Base-by-base conservation (phyloP, 306 rosid genomes). In the Ziziphus jujuba region DNA sequence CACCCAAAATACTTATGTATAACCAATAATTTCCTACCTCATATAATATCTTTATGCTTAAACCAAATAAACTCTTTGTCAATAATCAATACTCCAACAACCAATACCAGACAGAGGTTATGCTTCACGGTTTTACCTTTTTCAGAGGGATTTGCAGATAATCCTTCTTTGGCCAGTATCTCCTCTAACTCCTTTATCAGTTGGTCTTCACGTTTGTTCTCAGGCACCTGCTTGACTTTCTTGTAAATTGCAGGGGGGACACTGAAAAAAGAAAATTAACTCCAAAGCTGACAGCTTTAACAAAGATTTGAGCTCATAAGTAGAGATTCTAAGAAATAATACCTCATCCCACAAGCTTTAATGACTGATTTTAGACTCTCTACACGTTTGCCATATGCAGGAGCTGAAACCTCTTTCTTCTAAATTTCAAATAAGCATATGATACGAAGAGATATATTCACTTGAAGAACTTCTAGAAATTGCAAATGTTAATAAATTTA, bases 341-440 rank as follows among this genome's bases (percentile, higher is more conserved):
- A 88, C 98, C 98, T 80, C 98, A 93, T 86, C 70, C 98, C 98
- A 77, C 97, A 90, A 13, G 90, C 87, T 85, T 93, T 93, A 83
- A 93, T 90, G 69, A 93, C 84, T 51, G 98, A 87, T 78, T 91
- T 88, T 71, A 93, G 79, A 68, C 77, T 78, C 84, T 93, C 98
- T 84, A 93, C 98, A 6, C 63, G 95, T 82, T 88, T 93, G 38
- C 97, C 91, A 72, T 90, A 84, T 54, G 78, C 86, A 56, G 92
- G 77, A 69, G 87, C 74, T 79, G 93, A 79, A 72, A 80, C 89
- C 78, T 83, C 95, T 69, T 93, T 88, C 85, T 84, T 93, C 98
- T 93, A 88, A 66, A 75, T 47, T 73, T 79, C 63, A 48, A 16
- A 53, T 50, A 67, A 69, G 40, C 33, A 53, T 48, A 51, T 34